These are phyloP conservation scores for Persicaria tinctoria DNA, from an alignment of 148 eudicot species.

Conservation along the genomic window DNA sequence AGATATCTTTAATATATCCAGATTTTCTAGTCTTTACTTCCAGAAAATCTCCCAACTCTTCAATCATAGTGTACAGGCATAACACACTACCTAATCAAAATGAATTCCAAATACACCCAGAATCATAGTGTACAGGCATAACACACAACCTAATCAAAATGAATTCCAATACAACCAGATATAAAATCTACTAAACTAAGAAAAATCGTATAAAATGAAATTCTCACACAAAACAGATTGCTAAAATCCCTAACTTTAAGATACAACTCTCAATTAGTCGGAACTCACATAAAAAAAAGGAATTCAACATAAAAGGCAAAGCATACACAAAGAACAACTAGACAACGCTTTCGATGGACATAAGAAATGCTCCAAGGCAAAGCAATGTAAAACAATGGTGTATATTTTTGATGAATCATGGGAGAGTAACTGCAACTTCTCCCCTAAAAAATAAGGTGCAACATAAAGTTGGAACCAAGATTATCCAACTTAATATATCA, in stretches of 20 bases:
- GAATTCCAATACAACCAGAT: background rate
- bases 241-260: background rate
- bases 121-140: background rate
- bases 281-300: background rate
- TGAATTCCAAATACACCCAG: background rate
- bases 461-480: background rate
- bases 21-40: background rate
- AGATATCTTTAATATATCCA: too few species aligned
- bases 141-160: background rate
- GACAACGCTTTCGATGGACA: background rate
- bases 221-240: background rate
- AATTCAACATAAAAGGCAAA: slow-evolving; percentile 10
- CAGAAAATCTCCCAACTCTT: background rate
- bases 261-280: slow-evolving; percentile 7
- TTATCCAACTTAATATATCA: background rate
- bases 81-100: slow-evolving; percentile 2
- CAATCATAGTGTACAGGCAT: slow-evolving; percentile 5
- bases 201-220: background rate
- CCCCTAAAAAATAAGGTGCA: background rate
- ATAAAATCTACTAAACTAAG: background rate
- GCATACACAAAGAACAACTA: background rate
- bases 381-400: background rate
- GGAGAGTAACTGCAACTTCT: background rate
- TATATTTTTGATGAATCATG: slow-evolving; percentile 6
- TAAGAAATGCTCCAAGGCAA: too few species aligned